Percentiles rank a stretch among this genome's conserved stretches.
These are phyloP conservation scores for Cladophialophora bantiana DNA, from an alignment of 2,329 filamentous ascomycete species.

Conservation along the genomic window DNA sequence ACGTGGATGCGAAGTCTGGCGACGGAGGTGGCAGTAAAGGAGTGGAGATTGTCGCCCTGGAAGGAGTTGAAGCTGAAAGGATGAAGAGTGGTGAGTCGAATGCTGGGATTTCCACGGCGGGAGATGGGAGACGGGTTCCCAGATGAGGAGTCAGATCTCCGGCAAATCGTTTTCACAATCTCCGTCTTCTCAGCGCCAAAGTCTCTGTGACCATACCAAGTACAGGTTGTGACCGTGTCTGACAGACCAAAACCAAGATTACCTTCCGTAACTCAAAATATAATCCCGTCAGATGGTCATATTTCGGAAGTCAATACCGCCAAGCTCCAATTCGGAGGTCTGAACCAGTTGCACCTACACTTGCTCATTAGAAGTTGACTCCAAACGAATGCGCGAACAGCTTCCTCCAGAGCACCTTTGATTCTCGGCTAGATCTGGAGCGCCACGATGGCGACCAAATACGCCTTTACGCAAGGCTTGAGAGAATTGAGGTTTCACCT, in stretches of 20 bases:
- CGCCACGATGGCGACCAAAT: slow-evolving; percentile 82
- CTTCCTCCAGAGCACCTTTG: not conserved
- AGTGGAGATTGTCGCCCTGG: slow-evolving; percentile 28
- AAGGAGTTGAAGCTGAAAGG: not conserved
- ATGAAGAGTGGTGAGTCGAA: slow-evolving; percentile 17
- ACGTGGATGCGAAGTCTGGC: not conserved
- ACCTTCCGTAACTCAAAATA: not conserved
- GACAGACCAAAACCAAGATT: slow-evolving; percentile 2
- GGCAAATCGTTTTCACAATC: slow-evolving; percentile 29
- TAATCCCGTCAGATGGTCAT: not conserved
- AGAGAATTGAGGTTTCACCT: slow-evolving; percentile 98
- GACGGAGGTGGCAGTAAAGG: slow-evolving; percentile 21
- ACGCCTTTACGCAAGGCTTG: slow-evolving; percentile 84
- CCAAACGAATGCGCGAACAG: not conserved
- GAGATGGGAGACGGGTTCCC: slow-evolving; percentile 18
- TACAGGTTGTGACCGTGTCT: not conserved
- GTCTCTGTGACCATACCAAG: not conserved
- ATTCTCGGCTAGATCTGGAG: slow-evolving; percentile 15
- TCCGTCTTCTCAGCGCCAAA: slow-evolving; percentile 7
- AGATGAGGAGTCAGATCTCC: slow-evolving; percentile 9
- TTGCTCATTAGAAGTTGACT: not conserved
- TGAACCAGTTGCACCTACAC: not conserved
- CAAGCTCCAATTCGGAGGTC: slow-evolving; percentile 9
- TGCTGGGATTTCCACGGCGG: slow-evolving; percentile 8
- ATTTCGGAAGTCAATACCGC: slow-evolving; percentile 4